A percentile compares a stretch with the other conserved stretches of the same genome.
These are phyloP conservation scores for Eudorina sp. DNA, from an alignment of 139 green algal species.

Conservation along the genomic window DNA sequence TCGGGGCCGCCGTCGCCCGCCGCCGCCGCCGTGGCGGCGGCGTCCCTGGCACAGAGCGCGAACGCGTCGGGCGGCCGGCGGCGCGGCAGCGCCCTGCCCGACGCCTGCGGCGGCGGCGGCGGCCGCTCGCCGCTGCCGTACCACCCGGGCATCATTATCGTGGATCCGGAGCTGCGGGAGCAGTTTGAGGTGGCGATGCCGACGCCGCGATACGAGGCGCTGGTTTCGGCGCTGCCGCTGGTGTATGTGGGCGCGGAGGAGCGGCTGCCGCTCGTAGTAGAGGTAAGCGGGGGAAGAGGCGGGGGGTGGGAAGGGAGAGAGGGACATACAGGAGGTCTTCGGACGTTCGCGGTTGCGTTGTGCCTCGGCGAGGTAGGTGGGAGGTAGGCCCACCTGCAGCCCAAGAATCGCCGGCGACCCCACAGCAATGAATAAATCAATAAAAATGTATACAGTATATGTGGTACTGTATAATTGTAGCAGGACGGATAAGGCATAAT, in stretches of 20 bases:
- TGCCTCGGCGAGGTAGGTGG: too few relatives aligned
- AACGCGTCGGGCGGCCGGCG: neutral
- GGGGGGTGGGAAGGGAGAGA: too few relatives aligned
- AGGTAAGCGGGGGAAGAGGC: constrained; percentile 12
- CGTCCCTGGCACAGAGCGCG: neutral
- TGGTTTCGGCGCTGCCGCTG: constrained; percentile 54
- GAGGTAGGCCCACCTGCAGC: too few relatives aligned
- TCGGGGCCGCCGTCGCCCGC: constrained; percentile 11
- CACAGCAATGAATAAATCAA: too few relatives aligned
- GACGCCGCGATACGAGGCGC: constrained; percentile 59
- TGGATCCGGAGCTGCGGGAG: constrained; percentile 63
- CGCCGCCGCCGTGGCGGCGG: neutral
- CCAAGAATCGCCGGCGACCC: too few relatives aligned
- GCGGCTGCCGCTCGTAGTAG: constrained; percentile 67
- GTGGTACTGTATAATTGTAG: too few relatives aligned
- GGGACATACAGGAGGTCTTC: too few relatives aligned
- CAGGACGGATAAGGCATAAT: too few relatives aligned
- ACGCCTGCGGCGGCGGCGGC: neutral
- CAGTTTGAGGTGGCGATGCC: constrained; percentile 71
- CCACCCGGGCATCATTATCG: constrained; percentile 42
- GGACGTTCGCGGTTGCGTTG: too few relatives aligned
- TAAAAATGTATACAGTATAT: too few relatives aligned
- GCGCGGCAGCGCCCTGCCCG: neutral
- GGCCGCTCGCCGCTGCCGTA: too few relatives aligned
- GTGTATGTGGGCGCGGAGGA: constrained; percentile 76